Evolutionary conservation across 331 rosid genomes (phyloP), one percentile per base, ranked within the genome.

Genomic region (Malus hybrid): DNA sequence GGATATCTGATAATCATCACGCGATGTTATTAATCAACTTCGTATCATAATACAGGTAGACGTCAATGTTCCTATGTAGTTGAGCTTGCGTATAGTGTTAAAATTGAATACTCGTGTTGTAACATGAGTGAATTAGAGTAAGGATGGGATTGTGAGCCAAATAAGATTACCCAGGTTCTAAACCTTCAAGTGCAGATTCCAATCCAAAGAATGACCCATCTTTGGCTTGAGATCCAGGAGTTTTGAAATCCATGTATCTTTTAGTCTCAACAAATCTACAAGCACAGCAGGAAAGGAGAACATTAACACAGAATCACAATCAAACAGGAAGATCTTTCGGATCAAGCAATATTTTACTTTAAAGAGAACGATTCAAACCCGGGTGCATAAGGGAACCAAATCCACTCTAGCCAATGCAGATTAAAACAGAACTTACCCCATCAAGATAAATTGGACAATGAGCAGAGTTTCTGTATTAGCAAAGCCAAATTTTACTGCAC

Each of bases 201-300:
- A 94, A 57, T 73, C 97, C 97, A 29, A 92, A 85, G 83, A 92
- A 94, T 71, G 90, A 70, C 52, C 93, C 97, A 42, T 85, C 87
- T 74, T 89, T 73, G n/a, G 90, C 97, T 84, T 92, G 99, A 87
- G 99, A 94, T 79, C 97, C 96, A 12, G 97, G 99, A 77, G 78
- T 92, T 20, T 83, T 76, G 69, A 85, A 94, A 88, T 94, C 99
- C 99, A 94, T 92, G 76, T 89, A 92, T 76, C 97, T 87, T 85
- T 84, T 92, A 20, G 97, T 94, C 84, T 94, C 97, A 28, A 67
- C 99, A 77, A 83, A 94, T 78, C 97, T 94, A 50, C 6, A 78
- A 62, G 46, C 78, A 80, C 71, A 57, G 80, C 66, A 62, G 81
- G 10, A 56, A 13, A 44, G 65, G 28, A 39, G 46, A 39, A 39